These are phyloP conservation scores for Dysphania ambrosioides DNA, from an alignment of 148 eudicot species.

Conservation along the genomic window DNA sequence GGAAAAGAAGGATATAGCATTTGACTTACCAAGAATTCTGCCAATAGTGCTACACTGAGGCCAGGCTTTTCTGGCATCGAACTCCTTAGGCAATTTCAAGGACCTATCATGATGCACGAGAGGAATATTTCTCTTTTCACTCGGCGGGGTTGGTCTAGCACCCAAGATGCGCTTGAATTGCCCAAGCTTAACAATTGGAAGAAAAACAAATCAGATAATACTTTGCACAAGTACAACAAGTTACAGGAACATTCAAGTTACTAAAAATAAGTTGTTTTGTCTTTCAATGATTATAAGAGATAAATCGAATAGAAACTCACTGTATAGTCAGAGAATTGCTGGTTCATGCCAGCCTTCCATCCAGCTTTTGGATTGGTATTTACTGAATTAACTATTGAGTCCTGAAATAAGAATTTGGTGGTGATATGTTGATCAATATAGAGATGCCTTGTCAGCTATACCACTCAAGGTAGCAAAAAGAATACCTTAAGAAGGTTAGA, in stretches of 20 bases:
- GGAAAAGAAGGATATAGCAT: constrained; percentile 10
- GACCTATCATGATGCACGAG: constrained; percentile 47
- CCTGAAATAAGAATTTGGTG: constrained; percentile 38
- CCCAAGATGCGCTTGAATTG: constrained; percentile 86
- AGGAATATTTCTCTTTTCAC: constrained; percentile 45
- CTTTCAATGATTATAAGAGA: not conserved
- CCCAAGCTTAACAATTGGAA: constrained; percentile 47
- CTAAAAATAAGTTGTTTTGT: not conserved
- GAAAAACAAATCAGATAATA: not conserved
- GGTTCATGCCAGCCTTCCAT: constrained; percentile 78
- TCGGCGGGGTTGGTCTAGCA: constrained; percentile 54
- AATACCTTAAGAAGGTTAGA: constrained; percentile 72
- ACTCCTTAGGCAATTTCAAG: constrained; percentile 55
- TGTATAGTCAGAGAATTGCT: constrained; percentile 64
- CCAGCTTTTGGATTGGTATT: constrained; percentile 66
- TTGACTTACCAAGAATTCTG: constrained; percentile 66
- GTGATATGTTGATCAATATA: not conserved
- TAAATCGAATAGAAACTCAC: constrained; percentile 38
- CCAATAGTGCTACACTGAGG: constrained; percentile 79
- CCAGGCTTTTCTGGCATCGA: constrained; percentile 84
- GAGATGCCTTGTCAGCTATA: not conserved
- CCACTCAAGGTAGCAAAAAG: constrained; percentile 1
- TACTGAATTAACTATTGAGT: constrained; percentile 45
- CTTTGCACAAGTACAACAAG: not conserved
- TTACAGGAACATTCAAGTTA: not conserved